Evolutionary conservation across 1,284 basidiomycete genomes (phyloP), one percentile per base, ranked within the genome.

Genomic region (Ceratobasidium papillatum): DNA sequence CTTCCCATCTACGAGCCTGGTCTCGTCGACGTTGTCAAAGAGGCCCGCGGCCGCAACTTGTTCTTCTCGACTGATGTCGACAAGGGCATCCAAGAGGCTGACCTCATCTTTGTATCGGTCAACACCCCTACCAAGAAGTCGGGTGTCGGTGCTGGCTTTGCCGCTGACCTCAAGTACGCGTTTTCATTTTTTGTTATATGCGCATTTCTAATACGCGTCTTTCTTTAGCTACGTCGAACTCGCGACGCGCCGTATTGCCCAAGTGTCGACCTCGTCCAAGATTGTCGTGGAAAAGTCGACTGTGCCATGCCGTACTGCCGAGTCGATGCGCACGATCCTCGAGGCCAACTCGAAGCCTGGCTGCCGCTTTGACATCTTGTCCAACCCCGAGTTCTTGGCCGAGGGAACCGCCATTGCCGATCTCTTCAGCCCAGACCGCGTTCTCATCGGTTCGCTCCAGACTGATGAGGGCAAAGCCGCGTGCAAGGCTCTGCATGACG

Each of bases 251-350:
- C 93, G 93, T 78, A 99, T 99, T 79, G 97, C 98, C 54, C 89
- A 90, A 69, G 92, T 99, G 74, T 94, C 98, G 45, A 93, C 86
- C 45, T 90, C 93, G 7, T 93, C 90, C 82, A 99, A 99, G 87
- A 99, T 99, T 80, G 97, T 99, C 77, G 96, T 99, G 74, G 98
- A 99, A 82, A 99, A 99, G 84, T 99, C 97, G 22, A 99, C 97
- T 2, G 97, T 99, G 34, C 97, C 97, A 45, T 99, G 96, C 85
- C 91, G 97, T 78, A 99, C 97, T 9, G 97, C 97, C 76, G 94
- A 98, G 82, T 97, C 96, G 32, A 99, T 99, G 97, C 93, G 96
- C 80, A 97, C 94, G 75, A 98, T 99, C 82, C 91, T 99, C 77
- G 96, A 99, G 84, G 95, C 97, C 79, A 99, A 99, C 88, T 96